Conservation (phyloP, 2,329 filamentous ascomycete genomes). For the Anthostomella pinea region DNA sequence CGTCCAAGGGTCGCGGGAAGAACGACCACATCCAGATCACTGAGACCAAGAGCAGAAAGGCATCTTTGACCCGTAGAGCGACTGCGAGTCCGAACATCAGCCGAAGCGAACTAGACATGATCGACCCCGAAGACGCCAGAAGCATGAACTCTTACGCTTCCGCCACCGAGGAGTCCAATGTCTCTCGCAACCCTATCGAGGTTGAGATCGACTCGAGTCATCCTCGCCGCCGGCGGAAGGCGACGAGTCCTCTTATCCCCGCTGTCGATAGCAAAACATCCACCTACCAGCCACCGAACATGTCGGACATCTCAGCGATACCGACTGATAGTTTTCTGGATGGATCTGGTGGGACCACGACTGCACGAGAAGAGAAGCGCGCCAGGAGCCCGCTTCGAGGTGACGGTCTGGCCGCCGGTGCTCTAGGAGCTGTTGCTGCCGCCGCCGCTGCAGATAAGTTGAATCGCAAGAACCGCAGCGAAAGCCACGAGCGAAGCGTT, state of each 20-base stretch:
- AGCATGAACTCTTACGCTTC: slow-evolving; percentile 75
- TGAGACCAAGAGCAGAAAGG: slow-evolving; percentile 72
- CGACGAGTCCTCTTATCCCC: slow-evolving; percentile 64
- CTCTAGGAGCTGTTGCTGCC: slow-evolving; percentile 36
- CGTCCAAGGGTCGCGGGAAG: slow-evolving; percentile 62
- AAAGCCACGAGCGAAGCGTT: slow-evolving; percentile 39
- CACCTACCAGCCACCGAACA: slow-evolving; percentile 61
- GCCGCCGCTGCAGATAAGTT: slow-evolving; percentile 41
- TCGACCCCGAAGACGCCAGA: slow-evolving; percentile 58
- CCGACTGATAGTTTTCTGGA: slow-evolving; percentile 61
- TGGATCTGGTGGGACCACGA: slow-evolving; percentile 47
- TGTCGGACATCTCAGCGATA: slow-evolving; percentile 84
- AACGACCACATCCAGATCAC: slow-evolving; percentile 85
- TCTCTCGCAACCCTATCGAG: slow-evolving; percentile 76
- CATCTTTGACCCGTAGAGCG: slow-evolving; percentile 48
- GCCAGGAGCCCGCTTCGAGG: slow-evolving; percentile 42
- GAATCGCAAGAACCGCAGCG: slow-evolving; percentile 43
- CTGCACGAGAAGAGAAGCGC: slow-evolving; percentile 34
- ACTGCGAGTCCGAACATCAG: slow-evolving; percentile 49
- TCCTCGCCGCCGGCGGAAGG: slow-evolving; percentile 53
- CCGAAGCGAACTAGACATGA: slow-evolving; percentile 54
- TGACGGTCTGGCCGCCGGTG: slow-evolving; percentile 38
- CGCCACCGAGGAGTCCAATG: slow-evolving; percentile 74
- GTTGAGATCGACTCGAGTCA: slow-evolving; percentile 73
- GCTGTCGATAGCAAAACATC: slow-evolving; percentile 53